Evolutionary conservation across 1,139 yeast genomes (phyloP).

Genomic region (Candida freyschussii): DNA sequence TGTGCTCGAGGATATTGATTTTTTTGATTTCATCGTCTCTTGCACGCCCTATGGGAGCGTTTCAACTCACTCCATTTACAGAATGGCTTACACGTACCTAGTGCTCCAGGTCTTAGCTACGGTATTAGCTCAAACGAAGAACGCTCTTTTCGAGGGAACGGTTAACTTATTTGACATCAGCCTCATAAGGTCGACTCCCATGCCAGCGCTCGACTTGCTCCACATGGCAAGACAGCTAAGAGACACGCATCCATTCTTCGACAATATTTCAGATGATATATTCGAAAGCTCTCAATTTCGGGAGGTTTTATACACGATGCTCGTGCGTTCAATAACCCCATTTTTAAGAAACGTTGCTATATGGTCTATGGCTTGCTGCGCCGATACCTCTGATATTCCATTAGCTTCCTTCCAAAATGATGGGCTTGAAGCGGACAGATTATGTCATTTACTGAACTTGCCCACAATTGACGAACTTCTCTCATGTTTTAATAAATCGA

Average conservation of each 20-base stretch:
- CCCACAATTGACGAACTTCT: constrained; percentile 36
- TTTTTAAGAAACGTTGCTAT: constrained; percentile 66
- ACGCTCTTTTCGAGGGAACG: constrained; percentile 9
- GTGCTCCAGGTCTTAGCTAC: constrained; percentile 23
- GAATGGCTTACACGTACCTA: constrained; percentile 34
- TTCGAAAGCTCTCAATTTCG: constrained; percentile 22
- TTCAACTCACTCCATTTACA: constrained; percentile 36
- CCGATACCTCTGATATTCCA: constrained; percentile 43
- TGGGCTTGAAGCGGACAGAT: constrained; percentile 49
- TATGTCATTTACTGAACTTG: constrained; percentile 50
- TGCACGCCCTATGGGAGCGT: constrained; percentile 36
- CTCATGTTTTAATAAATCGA: constrained; percentile 9
- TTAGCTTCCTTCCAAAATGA: constrained; percentile 25
- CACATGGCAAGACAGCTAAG: constrained; percentile 17
- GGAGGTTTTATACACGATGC: constrained; percentile 46
- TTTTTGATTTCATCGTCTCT: constrained; percentile 47
- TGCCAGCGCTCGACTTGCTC: constrained; percentile 5
- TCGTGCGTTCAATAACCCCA: constrained; percentile 55
- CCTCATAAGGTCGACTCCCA: constrained; percentile 9
- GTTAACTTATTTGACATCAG: constrained; percentile 16
- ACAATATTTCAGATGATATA: constrained; percentile 21
- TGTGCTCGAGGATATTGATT: constrained; percentile 41
- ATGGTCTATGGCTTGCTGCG: constrained; percentile 52
- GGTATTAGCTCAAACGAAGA: constrained; percentile 19
- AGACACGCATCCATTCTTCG: constrained; percentile 24